These are phyloP conservation scores for Auricularia heimuer DNA, from an alignment of 768 basidiomycete genomes.

Conservation along the genomic window DNA sequence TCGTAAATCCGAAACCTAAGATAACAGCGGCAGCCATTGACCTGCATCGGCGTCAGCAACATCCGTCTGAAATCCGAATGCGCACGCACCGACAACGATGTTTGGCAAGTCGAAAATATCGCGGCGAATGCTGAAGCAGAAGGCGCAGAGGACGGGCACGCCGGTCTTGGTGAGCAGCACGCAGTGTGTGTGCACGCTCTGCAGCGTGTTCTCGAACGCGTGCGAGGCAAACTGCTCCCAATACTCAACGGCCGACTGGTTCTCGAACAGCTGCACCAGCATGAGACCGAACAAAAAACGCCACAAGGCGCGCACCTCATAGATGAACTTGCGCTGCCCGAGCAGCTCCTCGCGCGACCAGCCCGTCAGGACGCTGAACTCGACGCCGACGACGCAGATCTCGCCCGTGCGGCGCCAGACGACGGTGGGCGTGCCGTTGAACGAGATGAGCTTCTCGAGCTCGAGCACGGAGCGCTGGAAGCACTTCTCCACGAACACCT, in stretches of 20 bases:
- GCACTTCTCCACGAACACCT: constrained; percentile 90
- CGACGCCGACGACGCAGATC: constrained; percentile 91
- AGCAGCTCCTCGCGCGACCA: constrained; percentile 81
- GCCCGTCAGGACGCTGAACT: constrained; percentile 90
- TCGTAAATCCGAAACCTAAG: constrained; percentile 8
- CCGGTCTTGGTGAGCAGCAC: constrained; percentile 79
- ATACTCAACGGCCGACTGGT: constrained; percentile 89
- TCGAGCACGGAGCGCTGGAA: constrained; percentile 92
- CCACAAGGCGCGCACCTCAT: constrained; percentile 21
- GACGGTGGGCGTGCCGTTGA: constrained; percentile 93
- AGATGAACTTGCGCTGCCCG: constrained; percentile 38
- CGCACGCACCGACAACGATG: constrained; percentile 66
- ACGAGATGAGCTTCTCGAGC: constrained; percentile 93
- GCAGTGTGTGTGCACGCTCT: constrained; percentile 89
- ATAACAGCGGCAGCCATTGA: constrained; percentile 81
- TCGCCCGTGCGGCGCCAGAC: constrained; percentile 98
- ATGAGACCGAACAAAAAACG: neutral
- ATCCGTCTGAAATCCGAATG: neutral
- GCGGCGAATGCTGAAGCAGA: constrained; percentile 91
- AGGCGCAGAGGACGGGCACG: constrained; percentile 79
- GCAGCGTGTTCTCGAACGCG: constrained; percentile 95
- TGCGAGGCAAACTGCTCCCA: constrained; percentile 96
- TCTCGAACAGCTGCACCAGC: constrained; percentile 71
- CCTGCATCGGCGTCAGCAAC: constrained; percentile 32
- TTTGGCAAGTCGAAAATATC: constrained; percentile 88